Evolutionary conservation across 1,284 basidiomycete genomes (phyloP), one percentile per base, ranked within the genome.

Genomic region (Fistulinella cinereoalba): DNA sequence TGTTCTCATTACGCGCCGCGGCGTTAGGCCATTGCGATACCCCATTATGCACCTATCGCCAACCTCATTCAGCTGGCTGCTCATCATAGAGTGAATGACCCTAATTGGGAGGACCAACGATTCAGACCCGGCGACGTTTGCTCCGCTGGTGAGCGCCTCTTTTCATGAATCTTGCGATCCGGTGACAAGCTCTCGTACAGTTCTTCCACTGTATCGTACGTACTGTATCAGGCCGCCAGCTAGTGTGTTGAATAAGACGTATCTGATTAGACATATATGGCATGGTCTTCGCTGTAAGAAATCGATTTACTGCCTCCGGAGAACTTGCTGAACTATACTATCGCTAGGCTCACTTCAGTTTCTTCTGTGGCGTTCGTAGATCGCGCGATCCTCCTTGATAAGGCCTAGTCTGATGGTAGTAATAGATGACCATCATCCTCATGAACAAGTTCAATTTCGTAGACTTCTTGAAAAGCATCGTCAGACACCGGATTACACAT

Each of bases 1-100:
- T 31, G 49, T 34, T 37, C 21, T 43, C 18, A 5, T n/a, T 4
- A 6, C 13, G 5, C 1, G 40, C 13, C 8, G 4, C 13, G n/a
- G 15, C 13, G 21, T 13, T 22, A 85, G 79, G 88, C 86, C 6
- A 81, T 90, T 21, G 73, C 72, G 12, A 85, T 90, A 51, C 68
- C 87, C 1, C 87, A 90, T 59, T 80, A 77, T 57, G 65, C 76
- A 0, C 73, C 85, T 3, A 80, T 88, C 39, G 76, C 83, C 28
- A 89, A 88, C 58, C 64, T 85, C 5, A 64, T 86, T 15, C 84
- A 85, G 61, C 75, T 74, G 56, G 75, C 75, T 5, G 63, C 68
- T n/a, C 78, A 80, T 56, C 70, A 72, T 47, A 71, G 70, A 39
- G 58, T 81, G 11, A 74, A 73, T 41, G 74, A 79, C 15, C 42